Conservation (phyloP, 495 filamentous ascomycete genomes). For the Penicillium ucsense region DNA sequence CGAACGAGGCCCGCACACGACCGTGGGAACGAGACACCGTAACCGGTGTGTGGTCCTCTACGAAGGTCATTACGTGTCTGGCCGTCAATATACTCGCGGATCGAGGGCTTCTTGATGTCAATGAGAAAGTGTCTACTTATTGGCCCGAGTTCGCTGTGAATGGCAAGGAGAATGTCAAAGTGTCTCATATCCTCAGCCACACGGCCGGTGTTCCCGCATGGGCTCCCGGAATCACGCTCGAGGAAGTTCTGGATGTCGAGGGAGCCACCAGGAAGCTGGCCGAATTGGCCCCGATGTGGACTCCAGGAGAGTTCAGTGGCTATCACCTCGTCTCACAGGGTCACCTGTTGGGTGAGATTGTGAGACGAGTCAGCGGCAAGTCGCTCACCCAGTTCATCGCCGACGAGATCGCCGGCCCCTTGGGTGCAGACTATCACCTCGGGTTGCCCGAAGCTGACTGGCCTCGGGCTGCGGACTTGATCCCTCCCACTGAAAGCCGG, state of each 20-base stretch:
- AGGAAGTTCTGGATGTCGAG: conserved; percentile 21
- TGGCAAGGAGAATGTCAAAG: conserved; percentile 30
- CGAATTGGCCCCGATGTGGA: conserved; percentile 33
- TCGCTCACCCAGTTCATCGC: conserved; percentile 28
- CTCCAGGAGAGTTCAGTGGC: conserved; percentile 26
- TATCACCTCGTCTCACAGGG: conserved; percentile 34
- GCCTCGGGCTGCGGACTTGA: conserved; percentile 20
- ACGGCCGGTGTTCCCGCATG: conserved; percentile 27
- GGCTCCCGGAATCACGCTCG: conserved; percentile 18
- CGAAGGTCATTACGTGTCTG: conserved; percentile 30
- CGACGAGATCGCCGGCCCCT: conserved; percentile 28
- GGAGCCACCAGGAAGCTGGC: conserved; percentile 23
- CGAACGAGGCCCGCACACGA: conserved; percentile 12
- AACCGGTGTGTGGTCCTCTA: conserved; percentile 28
- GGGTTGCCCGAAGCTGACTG: conserved; percentile 22
- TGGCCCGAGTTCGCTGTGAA: conserved; percentile 38
- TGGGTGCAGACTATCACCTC: conserved; percentile 32
- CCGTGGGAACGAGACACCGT: conserved; percentile 35
- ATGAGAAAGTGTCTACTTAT: conserved; percentile 30
- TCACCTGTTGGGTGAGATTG: conserved; percentile 29
- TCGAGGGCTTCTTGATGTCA: conserved; percentile 26
- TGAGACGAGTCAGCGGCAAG: conserved; percentile 29
- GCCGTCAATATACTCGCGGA: conserved; percentile 29
- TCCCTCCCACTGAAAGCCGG: conserved; percentile 5
- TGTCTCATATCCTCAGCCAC: conserved; percentile 35